Percentiles rank a stretch among this genome's conserved stretches.
Evolutionary conservation across 306 rosid genomes (phyloP).

Genomic region (Cicer chorassanicum): DNA sequence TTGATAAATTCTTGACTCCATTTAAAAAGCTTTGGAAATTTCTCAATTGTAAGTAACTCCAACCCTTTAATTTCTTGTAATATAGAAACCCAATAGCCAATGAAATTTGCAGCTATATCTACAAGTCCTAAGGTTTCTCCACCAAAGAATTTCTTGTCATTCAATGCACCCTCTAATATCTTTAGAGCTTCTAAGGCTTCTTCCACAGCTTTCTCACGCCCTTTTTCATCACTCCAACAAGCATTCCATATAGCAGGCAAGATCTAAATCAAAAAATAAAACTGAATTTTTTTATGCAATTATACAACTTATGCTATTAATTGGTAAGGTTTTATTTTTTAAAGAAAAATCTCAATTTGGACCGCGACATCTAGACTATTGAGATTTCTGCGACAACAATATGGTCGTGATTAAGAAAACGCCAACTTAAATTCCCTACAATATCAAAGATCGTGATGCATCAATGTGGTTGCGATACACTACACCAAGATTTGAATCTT

Average conservation of each 20-base stretch:
- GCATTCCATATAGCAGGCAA: constrained; percentile 63
- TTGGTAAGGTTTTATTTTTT: no score
- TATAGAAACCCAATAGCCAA: constrained; percentile 57
- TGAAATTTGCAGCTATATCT: constrained; percentile 56
- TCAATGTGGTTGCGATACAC: no score
- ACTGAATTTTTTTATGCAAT: neutral
- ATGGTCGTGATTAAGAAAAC: neutral
- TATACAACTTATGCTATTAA: no score
- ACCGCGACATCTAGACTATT: neutral
- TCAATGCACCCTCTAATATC: constrained; percentile 52
- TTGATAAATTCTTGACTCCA: constrained; percentile 61
- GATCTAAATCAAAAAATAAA: constrained; percentile 44
- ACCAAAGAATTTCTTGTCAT: constrained; percentile 60
- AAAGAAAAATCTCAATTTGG: neutral
- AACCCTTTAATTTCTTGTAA: constrained; percentile 60
- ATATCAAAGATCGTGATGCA: neutral
- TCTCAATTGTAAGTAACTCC: constrained; percentile 53
- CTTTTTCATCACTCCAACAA: constrained; percentile 51
- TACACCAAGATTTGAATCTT: no score
- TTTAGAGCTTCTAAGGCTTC: constrained; percentile 59
- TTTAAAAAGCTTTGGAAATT: constrained; percentile 56
- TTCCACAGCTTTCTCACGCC: constrained; percentile 54
- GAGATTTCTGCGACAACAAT: neutral
- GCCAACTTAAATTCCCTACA: neutral
- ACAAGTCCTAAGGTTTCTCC: constrained; percentile 61